phyloP scores from a whole-genome alignment of 1,284 basidiomycete genomes.

The Agroathelia rolfsii region DNA sequence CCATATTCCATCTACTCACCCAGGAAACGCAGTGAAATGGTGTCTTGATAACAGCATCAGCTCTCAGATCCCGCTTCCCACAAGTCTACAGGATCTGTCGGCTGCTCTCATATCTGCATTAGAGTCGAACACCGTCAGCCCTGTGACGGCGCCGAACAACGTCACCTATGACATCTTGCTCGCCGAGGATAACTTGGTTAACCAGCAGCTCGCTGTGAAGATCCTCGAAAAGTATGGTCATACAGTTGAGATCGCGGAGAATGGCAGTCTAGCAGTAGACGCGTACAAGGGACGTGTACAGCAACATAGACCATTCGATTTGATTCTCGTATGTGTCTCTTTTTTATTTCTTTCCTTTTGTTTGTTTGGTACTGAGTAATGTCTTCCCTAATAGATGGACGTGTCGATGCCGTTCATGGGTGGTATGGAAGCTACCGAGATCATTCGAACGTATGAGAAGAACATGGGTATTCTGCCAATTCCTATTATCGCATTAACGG shows the following conservation, averaged over 20 bases:
- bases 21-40: slow-evolving; percentile 63
- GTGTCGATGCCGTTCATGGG: slow-evolving; percentile 98
- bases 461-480: slow-evolving; percentile 64
- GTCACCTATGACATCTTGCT: slow-evolving; percentile 89
- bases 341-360: background rate
- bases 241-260: slow-evolving; percentile 94
- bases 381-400: slow-evolving; percentile 68
- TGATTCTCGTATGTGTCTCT: slow-evolving; percentile 61
- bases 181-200: slow-evolving; percentile 96
- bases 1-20: slow-evolving; percentile 4
- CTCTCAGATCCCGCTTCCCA: slow-evolving; percentile 87
- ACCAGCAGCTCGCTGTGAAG: slow-evolving; percentile 95
- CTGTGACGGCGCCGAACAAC: slow-evolving; percentile 72
- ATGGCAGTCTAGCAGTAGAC: slow-evolving; percentile 86
- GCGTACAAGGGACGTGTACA: slow-evolving; percentile 75
- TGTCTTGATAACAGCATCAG: slow-evolving; percentile 87
- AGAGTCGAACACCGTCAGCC: slow-evolving; percentile 85
- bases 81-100: slow-evolving; percentile 81
- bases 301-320: slow-evolving; percentile 70
- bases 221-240: slow-evolving; percentile 97
- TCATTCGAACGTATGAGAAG: slow-evolving; percentile 76
- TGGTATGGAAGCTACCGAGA: slow-evolving; percentile 82
- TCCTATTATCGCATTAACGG: slow-evolving; percentile 94
- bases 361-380: slow-evolving; percentile 6
- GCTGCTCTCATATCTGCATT: slow-evolving; percentile 91